These are phyloP conservation scores for Comarum palustre DNA, from an alignment of 306 rosid genomes.

Conservation along the genomic window DNA sequence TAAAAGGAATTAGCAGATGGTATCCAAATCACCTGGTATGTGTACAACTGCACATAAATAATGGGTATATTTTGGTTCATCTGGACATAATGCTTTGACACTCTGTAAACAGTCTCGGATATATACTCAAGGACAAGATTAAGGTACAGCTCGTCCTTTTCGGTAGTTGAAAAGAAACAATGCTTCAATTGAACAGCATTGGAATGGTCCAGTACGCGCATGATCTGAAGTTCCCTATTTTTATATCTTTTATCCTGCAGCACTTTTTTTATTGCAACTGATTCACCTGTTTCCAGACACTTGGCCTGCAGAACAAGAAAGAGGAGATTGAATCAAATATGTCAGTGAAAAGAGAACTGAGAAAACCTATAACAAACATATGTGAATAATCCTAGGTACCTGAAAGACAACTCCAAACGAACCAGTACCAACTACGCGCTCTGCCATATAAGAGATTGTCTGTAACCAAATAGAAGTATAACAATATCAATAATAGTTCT, in stretches of 20 bases:
- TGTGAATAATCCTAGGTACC: constrained; percentile 45
- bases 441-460: constrained; percentile 91
- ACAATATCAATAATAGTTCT: not conserved
- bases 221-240: constrained; percentile 84
- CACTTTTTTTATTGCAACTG: constrained; percentile 89
- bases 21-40: constrained; percentile 61
- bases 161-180: constrained; percentile 86
- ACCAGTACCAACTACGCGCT: constrained; percentile 94
- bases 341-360: not conserved
- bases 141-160: constrained; percentile 84
- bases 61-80: constrained; percentile 64
- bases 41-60: constrained; percentile 66
- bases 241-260: constrained; percentile 92
- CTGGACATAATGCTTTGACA: constrained; percentile 63
- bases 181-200: constrained; percentile 73
- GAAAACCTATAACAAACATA: constrained; percentile 15
- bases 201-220: constrained; percentile 78
- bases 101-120: constrained; percentile 78
- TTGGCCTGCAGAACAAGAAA: constrained; percentile 51
- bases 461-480: constrained; percentile 31
- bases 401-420: constrained; percentile 92
- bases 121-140: constrained; percentile 88
- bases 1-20: not conserved
- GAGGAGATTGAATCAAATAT: not conserved
- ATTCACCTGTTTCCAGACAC: constrained; percentile 79